Conservation (phyloP, 257 asterid genomes). For the Osmanthus fragrans region DNA sequence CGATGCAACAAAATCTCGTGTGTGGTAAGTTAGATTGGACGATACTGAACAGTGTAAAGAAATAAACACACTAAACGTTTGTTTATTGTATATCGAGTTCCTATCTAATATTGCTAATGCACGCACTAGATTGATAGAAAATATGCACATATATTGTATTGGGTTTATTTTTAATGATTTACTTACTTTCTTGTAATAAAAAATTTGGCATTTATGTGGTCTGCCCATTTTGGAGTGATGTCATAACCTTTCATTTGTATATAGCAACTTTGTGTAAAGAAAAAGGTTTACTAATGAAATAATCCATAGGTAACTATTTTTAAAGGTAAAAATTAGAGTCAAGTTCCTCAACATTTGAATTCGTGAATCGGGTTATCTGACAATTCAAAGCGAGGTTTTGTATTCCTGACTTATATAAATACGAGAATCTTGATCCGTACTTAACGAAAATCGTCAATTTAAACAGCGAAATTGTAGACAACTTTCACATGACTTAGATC, state of each 20-base stretch:
- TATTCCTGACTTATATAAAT: too few relatives aligned
- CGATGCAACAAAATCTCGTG: too few relatives aligned
- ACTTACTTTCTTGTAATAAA: slow-evolving; percentile 1
- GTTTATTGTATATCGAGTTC: neutral
- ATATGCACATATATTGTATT: slow-evolving; percentile 1
- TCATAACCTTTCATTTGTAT: slow-evolving; percentile 7
- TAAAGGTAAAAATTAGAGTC: neutral
- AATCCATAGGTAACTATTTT: neutral
- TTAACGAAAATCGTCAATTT: too few relatives aligned
- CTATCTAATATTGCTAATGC: neutral
- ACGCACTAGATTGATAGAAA: slow-evolving; percentile 15
- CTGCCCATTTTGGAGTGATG: slow-evolving; percentile 8
- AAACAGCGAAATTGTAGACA: too few relatives aligned
- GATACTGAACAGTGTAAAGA: neutral
- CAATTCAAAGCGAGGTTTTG: too few relatives aligned
- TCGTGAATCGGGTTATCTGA: too few relatives aligned
- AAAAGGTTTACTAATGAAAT: neutral
- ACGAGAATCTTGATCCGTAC: neutral
- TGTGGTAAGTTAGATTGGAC: neutral
- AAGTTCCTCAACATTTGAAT: too few relatives aligned
- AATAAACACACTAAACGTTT: neutral
- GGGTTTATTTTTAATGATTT: too few relatives aligned
- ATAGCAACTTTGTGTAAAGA: slow-evolving; percentile 15
- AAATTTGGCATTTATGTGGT: slow-evolving; percentile 22
- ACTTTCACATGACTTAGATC: neutral